These are phyloP conservation scores for Flaveria linearis DNA, from an alignment of 129 eudicot species.

Conservation along the genomic window DNA sequence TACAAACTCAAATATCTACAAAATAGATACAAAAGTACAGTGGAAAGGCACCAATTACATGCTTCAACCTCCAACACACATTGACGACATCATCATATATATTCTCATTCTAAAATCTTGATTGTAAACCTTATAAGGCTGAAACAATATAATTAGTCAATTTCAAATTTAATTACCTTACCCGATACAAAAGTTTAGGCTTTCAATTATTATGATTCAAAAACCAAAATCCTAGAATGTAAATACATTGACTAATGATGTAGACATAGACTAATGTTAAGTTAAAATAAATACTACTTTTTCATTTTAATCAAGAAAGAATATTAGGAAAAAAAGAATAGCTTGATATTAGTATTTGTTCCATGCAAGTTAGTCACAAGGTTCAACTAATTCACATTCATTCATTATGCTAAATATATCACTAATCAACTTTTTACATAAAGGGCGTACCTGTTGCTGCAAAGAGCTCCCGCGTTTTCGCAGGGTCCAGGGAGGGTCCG, in stretches of 20 bases:
- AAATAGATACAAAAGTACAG: neutral
- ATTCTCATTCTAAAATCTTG: neutral
- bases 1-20: slow-evolving; percentile 10
- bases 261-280: too few species aligned
- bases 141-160: slow-evolving; percentile 7
- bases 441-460: too few species aligned
- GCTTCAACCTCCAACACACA: slow-evolving; percentile 10
- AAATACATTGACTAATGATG: too few species aligned
- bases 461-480: too few species aligned
- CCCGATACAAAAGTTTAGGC: too few species aligned
- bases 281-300: too few species aligned
- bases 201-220: too few species aligned
- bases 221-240: too few species aligned
- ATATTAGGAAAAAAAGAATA: too few species aligned
- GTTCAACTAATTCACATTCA: neutral
- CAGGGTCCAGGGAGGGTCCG: too few species aligned
- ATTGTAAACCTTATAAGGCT: slow-evolving; percentile 9
- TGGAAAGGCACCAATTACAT: slow-evolving; percentile 9
- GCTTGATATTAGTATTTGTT: neutral
- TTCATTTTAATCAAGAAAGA: too few species aligned
- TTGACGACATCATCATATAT: slow-evolving; percentile 11
- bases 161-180: neutral
- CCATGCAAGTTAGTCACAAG: slow-evolving; percentile 7
- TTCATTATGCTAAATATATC: neutral
- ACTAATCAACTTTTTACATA: neutral